Evolutionary conservation across 2,329 filamentous ascomycete species (phyloP), one percentile per base, ranked within the genome.

Genomic region (Exophiala mesophila): DNA sequence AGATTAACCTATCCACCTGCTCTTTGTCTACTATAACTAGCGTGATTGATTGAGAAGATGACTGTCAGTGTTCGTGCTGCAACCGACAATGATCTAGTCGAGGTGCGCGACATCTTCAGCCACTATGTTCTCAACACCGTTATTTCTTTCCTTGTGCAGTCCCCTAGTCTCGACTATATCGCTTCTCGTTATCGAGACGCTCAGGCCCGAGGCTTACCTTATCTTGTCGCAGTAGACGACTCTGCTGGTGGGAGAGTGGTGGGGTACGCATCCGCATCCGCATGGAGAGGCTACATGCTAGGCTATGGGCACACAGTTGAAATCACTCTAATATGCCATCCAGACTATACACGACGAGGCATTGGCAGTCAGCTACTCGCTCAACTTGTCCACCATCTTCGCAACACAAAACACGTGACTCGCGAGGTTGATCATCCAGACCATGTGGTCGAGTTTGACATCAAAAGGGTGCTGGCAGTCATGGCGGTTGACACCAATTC

Each of bases 251-350:
- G 45, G 7, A 35, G 52, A 3, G 50, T 65, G 2, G 39, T 64
- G 8, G 64, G 64, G 16, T 69, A 63, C 43, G 48, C 57, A 20
- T 67, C 59, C 24, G 56, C 60, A 18, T 59, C 58, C 4, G 58
- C 59, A 2, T 69, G 64, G 41, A 59, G 63, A 3, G 59, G 57
- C 4, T 52, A 54, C 18, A 55, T 64, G 53, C 49, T 60, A 15
- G 62, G 62, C 2, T 69, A 68, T 45, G 61, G 57, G 9, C 58
- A 64, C 5, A 66, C 65, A 0, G 65, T 66, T 6, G 66, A 69
- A 45, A 50, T 68, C 5, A 59, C 59, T 1, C 50, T 69, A 9
- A 67, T 66, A 43, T 58, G 65, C 34, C 63, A 64, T 44, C 63
- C 59, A 1, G 56, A 60, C 0, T 45, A 66, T 31, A 58, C 52